A percentile compares a stretch with the other conserved stretches of the same genome.
Conservation (phyloP, 176 grass and related monocot genomes). For the Puya raimondii region DNA sequence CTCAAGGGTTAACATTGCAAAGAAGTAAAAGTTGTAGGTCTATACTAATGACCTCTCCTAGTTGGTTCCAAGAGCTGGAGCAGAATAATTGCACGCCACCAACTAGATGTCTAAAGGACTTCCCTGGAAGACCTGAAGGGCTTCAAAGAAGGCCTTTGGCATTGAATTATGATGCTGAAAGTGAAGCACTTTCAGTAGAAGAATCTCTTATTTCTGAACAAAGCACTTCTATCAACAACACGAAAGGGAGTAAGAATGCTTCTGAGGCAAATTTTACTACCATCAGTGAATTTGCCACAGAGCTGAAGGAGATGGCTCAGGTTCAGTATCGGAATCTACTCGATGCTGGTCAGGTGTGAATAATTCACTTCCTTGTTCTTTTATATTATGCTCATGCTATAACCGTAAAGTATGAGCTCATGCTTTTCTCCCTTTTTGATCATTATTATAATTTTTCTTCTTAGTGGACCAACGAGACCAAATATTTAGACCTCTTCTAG, state of each 20-base stretch:
- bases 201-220: constrained; percentile 75
- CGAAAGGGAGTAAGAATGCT: constrained; percentile 24
- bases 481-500: neutral
- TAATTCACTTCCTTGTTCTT: neutral
- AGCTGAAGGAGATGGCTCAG: constrained; percentile 88
- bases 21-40: constrained; percentile 88
- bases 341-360: constrained; percentile 35
- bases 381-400: neutral
- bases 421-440: neutral
- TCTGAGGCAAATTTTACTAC: constrained; percentile 50
- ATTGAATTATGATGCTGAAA: constrained; percentile 53
- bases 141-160: constrained; percentile 32
- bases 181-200: constrained; percentile 49
- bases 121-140: constrained; percentile 54
- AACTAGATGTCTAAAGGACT: constrained; percentile 52
- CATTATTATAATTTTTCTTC: neutral
- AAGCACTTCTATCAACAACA: constrained; percentile 29
- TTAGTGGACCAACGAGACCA: neutral
- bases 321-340: constrained; percentile 51
- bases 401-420: neutral
- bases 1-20: constrained; percentile 35
- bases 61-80: constrained; percentile 38
- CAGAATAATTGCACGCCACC: constrained; percentile 56
- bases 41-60: constrained; percentile 36
- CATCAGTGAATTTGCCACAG: constrained; percentile 69